phyloP scores from a whole-genome alignment of 2,329 filamentous ascomycete species.

The Botrytis galanthina region DNA sequence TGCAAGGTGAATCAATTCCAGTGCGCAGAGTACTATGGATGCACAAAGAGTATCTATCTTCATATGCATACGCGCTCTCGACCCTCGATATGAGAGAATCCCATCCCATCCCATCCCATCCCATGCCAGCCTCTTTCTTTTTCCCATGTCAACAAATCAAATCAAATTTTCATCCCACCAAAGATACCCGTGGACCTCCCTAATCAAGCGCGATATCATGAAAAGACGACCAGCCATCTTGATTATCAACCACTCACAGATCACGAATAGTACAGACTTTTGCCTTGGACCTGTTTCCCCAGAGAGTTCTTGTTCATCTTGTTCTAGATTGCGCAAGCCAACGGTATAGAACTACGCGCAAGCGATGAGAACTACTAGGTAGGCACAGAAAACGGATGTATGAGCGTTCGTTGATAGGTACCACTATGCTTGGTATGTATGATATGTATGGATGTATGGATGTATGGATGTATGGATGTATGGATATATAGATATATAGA shows the following conservation, averaged over 20 bases:
- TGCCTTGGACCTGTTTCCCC: not conserved
- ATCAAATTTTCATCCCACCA: too few relatives aligned
- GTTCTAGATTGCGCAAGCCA: slow-evolving; percentile 4
- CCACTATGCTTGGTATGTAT: not conserved
- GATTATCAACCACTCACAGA: not conserved
- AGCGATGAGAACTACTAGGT: not conserved
- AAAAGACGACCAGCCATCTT: not conserved
- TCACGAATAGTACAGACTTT: not conserved
- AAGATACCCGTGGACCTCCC: not conserved
- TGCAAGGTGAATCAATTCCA: not conserved
- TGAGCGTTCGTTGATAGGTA: not conserved
- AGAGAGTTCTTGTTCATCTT: not conserved
- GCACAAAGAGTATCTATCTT: not conserved
- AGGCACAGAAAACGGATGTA: not conserved
- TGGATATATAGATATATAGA: too few relatives aligned
- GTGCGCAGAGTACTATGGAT: too few relatives aligned
- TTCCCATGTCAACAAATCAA: not conserved
- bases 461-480: too few relatives aligned
- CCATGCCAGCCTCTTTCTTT: not conserved
- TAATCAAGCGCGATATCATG: not conserved
- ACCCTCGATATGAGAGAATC: not conserved
- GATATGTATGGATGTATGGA: not conserved
- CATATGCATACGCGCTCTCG: not conserved
- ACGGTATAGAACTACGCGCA: not conserved
- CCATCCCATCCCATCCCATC: not conserved